Evolutionary conservation across 2,329 filamentous ascomycete species (phyloP).

Genomic region (Monosporascus sp.): DNA sequence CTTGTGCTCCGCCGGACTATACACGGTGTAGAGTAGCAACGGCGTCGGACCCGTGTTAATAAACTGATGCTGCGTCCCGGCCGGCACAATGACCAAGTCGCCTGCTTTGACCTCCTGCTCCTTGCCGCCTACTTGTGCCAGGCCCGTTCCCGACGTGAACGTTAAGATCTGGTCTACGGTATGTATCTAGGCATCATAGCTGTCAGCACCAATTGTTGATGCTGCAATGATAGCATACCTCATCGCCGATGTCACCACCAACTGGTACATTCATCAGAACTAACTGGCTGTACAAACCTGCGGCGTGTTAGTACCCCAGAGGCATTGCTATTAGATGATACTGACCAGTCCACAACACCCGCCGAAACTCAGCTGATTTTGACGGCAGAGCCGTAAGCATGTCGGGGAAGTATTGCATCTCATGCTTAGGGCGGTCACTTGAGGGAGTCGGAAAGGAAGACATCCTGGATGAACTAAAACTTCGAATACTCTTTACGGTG

Average conservation of each 20-base stretch:
- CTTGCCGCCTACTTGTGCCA: conserved; percentile 53
- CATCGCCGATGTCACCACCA: conserved; percentile 60
- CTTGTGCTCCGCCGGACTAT: conserved; percentile 58
- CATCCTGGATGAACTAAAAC: conserved; percentile 18
- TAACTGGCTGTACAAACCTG: conserved; percentile 55
- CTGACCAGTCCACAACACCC: conserved; percentile 51
- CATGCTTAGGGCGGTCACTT: conserved; percentile 37
- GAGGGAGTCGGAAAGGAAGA: conserved; percentile 24
- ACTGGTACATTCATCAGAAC: conserved; percentile 62
- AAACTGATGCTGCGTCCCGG: conserved; percentile 62
- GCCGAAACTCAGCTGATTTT: conserved; percentile 53
- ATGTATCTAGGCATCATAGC: conserved; percentile 33
- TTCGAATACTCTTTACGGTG: not conserved
- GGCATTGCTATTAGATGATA: not conserved
- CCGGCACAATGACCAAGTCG: conserved; percentile 46
- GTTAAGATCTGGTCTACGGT: conserved; percentile 61
- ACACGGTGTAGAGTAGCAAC: conserved; percentile 58
- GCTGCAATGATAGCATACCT: conserved; percentile 34
- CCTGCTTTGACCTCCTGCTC: conserved; percentile 43
- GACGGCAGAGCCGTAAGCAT: conserved; percentile 49
- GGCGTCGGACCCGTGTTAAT: conserved; percentile 55
- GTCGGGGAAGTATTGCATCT: conserved; percentile 58
- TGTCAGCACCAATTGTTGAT: conserved; percentile 8
- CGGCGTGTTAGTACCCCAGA: not conserved
- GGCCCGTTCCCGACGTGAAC: conserved; percentile 55